Conservation (phyloP, 306 rosid genomes). For the Pterocarpus macrocarpus region DNA sequence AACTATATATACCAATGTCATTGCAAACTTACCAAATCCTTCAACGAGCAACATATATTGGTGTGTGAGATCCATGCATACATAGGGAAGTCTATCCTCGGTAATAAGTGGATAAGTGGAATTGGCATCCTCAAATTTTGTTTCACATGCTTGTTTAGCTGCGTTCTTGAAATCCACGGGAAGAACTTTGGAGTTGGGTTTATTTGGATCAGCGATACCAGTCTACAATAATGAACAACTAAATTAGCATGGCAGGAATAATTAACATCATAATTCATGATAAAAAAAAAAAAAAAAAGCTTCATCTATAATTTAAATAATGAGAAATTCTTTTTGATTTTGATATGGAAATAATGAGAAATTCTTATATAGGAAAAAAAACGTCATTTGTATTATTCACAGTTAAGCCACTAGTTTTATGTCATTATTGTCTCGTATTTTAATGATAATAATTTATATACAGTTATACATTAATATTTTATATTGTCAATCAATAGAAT, state of each 20-base stretch:
- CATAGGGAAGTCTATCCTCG: conserved; percentile 53
- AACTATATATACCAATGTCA: not conserved
- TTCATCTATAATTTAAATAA: too few relatives aligned
- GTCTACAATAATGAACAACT: conserved; percentile 47
- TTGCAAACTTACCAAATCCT: conserved; percentile 74
- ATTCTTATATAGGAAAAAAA: too few relatives aligned
- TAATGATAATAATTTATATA: too few relatives aligned
- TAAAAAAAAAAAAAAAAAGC: too few relatives aligned
- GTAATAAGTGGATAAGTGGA: conserved; percentile 46
- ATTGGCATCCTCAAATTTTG: conserved; percentile 55
- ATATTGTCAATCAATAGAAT: too few relatives aligned
- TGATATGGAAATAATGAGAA: too few relatives aligned
- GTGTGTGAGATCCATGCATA: conserved; percentile 88
- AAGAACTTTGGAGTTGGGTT: conserved; percentile 51
- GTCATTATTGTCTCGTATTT: too few relatives aligned
- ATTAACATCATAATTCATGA: not conserved
- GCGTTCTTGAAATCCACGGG: conserved; percentile 59
- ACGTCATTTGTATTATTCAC: too few relatives aligned
- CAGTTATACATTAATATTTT: too few relatives aligned
- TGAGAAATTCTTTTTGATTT: too few relatives aligned
- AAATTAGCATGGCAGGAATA: not conserved
- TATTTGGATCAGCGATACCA: conserved; percentile 63
- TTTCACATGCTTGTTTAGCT: conserved; percentile 75
- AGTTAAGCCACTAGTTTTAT: too few relatives aligned
- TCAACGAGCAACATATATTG: conserved; percentile 70